Base-by-base conservation (phyloP, 371 early-diverging fungal genomes). In the Dichotomocladium elegans region DNA sequence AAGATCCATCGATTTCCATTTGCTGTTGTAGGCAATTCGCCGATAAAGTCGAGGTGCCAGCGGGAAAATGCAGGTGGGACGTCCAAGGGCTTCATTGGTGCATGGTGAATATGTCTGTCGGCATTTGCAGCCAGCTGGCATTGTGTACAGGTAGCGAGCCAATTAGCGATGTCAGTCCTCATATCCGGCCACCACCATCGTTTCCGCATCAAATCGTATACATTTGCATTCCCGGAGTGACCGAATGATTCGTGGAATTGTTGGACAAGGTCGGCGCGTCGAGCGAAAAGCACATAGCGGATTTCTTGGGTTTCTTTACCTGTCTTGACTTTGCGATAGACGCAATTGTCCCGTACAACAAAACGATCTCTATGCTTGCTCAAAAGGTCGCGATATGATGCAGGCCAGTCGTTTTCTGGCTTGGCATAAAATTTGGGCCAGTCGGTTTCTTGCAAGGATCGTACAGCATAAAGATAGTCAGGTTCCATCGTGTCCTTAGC, bases 161-260 rank as follows among this genome's bases (percentile, higher is more conserved):
- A 63, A 0, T 15, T 15, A 15, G 47, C 10, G 9, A 61, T 49
- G 25, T 43, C 43, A 9, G 43, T 10, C 3, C 43, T 22, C 65
- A 64, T 53, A 2, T 35, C 37, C 0, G 62, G 70, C 70, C 70
- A 70, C 70, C 70, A 70, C 37, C 35, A 54, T 0, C 51, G 51
- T n/a, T 50, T 25, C 3, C 26, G 27, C 51, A 69, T 27, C 12
- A 58, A 19, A 12, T 68, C 55, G 25, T 35, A 7, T 19, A 64
- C 37, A 12, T 35, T 61, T 0, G 6, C 29, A 10, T 22, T 35
- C n/a, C 62, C 52, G 4, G 1, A 72, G 45, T 64, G 70, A 4
- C 63, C 61, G 47, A 57, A 49, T 25, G 41, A 21, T 21, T 60
- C 53, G 28, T 67, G 63, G 37, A 58, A 67, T n/a, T 52, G 29